These are phyloP conservation scores for Candida glaebosa DNA, from an alignment of 805 yeast genomes.

Conservation along the genomic window DNA sequence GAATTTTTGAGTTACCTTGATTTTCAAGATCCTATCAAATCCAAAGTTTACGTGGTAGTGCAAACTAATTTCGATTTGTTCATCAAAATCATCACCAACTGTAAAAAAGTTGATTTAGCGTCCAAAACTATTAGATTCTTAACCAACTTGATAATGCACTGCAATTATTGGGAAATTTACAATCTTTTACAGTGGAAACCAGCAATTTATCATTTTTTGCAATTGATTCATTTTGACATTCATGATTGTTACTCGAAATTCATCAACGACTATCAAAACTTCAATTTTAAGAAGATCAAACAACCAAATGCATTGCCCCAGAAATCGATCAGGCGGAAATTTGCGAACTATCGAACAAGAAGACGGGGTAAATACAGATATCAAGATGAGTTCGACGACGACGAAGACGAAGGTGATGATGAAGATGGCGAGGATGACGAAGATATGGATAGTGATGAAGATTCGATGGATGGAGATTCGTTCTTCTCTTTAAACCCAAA, in stretches of 20 bases:
- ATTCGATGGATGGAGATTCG: slow-evolving; percentile 7
- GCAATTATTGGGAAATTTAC: slow-evolving; percentile 45
- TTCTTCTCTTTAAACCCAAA: slow-evolving; percentile 13
- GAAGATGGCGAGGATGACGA: slow-evolving; percentile 9
- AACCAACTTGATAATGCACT: slow-evolving; percentile 32
- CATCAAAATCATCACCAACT: slow-evolving; percentile 31
- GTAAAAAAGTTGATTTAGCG: slow-evolving; percentile 27
- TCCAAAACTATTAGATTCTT: slow-evolving; percentile 34
- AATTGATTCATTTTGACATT: slow-evolving; percentile 36
- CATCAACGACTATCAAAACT: slow-evolving; percentile 29
- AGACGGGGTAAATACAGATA: slow-evolving; percentile 6
- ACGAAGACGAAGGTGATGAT: slow-evolving; percentile 4
- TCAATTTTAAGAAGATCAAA: slow-evolving; percentile 17
- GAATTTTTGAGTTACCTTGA: slow-evolving; percentile 19
- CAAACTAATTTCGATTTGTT: slow-evolving; percentile 38
- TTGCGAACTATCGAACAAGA: slow-evolving; percentile 3
- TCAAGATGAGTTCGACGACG: not conserved
- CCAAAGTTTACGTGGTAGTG: slow-evolving; percentile 30
- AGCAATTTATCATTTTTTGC: slow-evolving; percentile 36
- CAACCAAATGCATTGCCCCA: slow-evolving; percentile 16
- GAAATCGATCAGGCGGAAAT: slow-evolving; percentile 6
- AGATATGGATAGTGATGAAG: slow-evolving; percentile 9
- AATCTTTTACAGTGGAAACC: slow-evolving; percentile 41
- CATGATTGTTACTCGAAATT: slow-evolving; percentile 38
- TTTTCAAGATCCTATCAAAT: slow-evolving; percentile 24